Conservation (phyloP, 2,329 filamentous ascomycete genomes). For the Sphaerulina populicola region DNA sequence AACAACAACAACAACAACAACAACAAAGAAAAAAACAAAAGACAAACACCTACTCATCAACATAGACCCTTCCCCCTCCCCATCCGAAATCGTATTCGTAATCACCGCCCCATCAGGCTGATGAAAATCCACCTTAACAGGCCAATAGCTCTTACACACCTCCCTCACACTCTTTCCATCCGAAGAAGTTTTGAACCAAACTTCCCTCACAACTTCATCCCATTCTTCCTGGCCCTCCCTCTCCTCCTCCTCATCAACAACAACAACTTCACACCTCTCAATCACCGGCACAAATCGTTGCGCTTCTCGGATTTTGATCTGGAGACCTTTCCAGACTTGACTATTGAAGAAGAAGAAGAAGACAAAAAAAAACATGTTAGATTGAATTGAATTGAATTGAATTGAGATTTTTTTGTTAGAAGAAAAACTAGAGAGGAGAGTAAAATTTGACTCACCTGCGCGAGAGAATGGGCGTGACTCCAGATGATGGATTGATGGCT, state of each 20-base stretch:
- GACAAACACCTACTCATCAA: conserved; percentile 31
- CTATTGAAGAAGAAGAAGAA: no score
- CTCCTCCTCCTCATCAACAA: conserved; percentile 33
- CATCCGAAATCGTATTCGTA: conserved; percentile 40
- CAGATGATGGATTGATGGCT: conserved; percentile 37
- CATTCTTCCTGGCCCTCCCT: no score
- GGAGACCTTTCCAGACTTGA: conserved; percentile 39
- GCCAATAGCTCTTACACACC: conserved; percentile 34
- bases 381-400: no score
- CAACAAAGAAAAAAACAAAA: no score
- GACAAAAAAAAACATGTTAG: no score
- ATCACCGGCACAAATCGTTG: conserved; percentile 43
- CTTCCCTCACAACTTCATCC: conserved; percentile 29
- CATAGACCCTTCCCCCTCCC: conserved; percentile 29
- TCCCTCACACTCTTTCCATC: conserved; percentile 32
- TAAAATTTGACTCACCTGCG: conserved; percentile 7
- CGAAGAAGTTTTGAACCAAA: conserved; percentile 34
- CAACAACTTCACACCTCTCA: conserved; percentile 35
- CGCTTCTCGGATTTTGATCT: conserved; percentile 40
- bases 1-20: no score
- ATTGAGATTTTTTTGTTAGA: no score
- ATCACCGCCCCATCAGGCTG: conserved; percentile 39
- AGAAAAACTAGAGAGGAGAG: no score
- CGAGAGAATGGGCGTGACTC: conserved; percentile 31
- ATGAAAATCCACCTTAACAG: conserved; percentile 42